Conservation (phyloP, 2,329 filamentous ascomycete genomes). For the Acarospora socialis region DNA sequence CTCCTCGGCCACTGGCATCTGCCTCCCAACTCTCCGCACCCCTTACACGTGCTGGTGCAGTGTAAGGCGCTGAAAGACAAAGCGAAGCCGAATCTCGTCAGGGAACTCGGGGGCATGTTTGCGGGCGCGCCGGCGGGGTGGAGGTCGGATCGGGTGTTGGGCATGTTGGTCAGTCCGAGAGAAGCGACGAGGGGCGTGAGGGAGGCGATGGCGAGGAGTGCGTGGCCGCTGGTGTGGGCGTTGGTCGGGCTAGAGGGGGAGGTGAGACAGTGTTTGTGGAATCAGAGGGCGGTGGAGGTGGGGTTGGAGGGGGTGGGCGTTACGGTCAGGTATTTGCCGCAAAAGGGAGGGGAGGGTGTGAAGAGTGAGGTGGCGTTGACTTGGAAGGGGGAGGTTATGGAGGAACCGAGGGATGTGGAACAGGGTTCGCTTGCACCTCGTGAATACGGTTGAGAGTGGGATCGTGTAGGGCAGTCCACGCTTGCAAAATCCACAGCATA, state of each 20-base stretch:
- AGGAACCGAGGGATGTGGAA: too few relatives aligned
- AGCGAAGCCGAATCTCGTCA: slow-evolving; percentile 29
- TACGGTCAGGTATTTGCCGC: slow-evolving; percentile 6
- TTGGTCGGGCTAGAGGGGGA: slow-evolving; percentile 26
- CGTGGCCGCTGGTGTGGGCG: slow-evolving; percentile 55
- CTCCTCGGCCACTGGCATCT: slow-evolving; percentile 32
- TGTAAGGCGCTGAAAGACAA: slow-evolving; percentile 32
- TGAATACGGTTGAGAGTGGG: too few relatives aligned
- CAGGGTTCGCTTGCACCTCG: too few relatives aligned
- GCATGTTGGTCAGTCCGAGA: slow-evolving; percentile 53
- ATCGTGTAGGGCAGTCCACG: too few relatives aligned
- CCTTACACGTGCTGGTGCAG: slow-evolving; percentile 30
- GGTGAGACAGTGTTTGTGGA: slow-evolving; percentile 32
- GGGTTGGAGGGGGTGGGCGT: slow-evolving; percentile 7
- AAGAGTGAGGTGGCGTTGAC: slow-evolving; percentile 24
- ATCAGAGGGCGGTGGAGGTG: slow-evolving; percentile 15
- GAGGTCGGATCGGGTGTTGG: slow-evolving; percentile 51
- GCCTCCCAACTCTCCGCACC: slow-evolving; percentile 17
- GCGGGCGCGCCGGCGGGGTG: slow-evolving; percentile 59
- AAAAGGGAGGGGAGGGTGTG: slow-evolving; percentile 4
- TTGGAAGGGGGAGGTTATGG: slow-evolving; percentile 26
- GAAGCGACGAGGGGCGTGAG: slow-evolving; percentile 66
- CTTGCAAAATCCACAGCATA: too few relatives aligned
- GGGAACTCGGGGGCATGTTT: slow-evolving; percentile 51
- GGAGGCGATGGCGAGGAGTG: slow-evolving; percentile 52